Evolutionary conservation across 768 basidiomycete genomes (phyloP), one percentile per base, ranked within the genome.

Genomic region (Tremella yokohamensis): DNA sequence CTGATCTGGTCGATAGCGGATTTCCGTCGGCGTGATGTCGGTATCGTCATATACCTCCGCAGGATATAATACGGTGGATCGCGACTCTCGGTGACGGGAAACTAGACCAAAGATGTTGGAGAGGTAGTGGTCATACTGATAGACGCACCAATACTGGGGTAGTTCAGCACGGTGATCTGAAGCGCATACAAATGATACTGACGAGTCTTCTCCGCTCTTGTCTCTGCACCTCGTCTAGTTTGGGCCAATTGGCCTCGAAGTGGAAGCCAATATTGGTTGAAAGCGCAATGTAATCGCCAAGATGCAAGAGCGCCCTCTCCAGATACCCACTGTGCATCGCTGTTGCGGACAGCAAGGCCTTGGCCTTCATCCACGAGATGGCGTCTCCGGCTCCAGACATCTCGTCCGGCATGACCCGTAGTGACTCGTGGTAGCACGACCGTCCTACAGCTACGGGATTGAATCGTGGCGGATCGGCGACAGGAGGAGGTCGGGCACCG

Each of bases 201-300:
- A 72, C 70, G 55, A 73, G 48, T 59, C 72, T 51, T 26, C 72
- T 39, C 40, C 72, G 34, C 45, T 73, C 72, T 49, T 73, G 61
- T 15, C 58, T 39, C 38, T 70, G 61, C 1, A 67, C 58, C 50
- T 60, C 58, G 40, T 49, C 60, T 39, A 73, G 37, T 13, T 40
- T 60, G 7, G 40, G 37, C 72, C 72, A 73, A 29, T 65, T 61
- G 15, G 49, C 50, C 42, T 70, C 72, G 25, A 58, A 54, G 19
- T 69, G 59, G 47, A 69, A 69, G 2, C 69, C 69, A 45, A 65
- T 63, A 8, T 62, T 54, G 3, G 60, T 53, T 24, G 38, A 57
- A 24, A 70, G 20, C 0, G 66, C 65, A 26, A 61, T 40, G 53
- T 68, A 69, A 39, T 70, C 67, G 1, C 67, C 66, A 22, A 70